Conservation (phyloP, 192 early-diverging fungal species). For the Mortierella claussenii region DNA sequence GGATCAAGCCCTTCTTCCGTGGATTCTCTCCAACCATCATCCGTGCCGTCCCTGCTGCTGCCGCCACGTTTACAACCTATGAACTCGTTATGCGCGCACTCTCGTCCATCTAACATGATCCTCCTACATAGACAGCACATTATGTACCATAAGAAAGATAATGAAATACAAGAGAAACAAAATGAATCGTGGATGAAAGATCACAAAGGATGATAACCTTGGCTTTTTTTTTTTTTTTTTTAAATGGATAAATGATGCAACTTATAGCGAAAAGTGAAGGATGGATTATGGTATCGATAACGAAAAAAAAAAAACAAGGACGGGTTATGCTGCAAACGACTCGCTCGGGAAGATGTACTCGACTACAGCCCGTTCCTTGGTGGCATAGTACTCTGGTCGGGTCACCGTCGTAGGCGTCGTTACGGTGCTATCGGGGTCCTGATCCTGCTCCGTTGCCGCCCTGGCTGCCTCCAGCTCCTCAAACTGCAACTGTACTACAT, state of each 20-base stretch:
- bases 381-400: slow-evolving; percentile 49
- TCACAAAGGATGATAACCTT: neutral
- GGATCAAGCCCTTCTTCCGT: slow-evolving; percentile 69
- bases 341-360: neutral
- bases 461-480: neutral
- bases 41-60: slow-evolving; percentile 79
- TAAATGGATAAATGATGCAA: too few species aligned
- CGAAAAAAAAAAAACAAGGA: neutral
- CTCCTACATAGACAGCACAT: too few species aligned
- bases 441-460: neutral
- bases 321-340: neutral
- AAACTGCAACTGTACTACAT: neutral
- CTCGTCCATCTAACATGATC: slow-evolving; percentile 12
- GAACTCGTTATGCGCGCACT: slow-evolving; percentile 68
- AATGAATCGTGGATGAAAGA: neutral
- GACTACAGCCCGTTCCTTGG: slow-evolving; percentile 12
- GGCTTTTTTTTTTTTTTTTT: too few species aligned
- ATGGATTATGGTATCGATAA: too few species aligned
- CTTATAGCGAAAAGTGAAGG: too few species aligned
- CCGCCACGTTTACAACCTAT: slow-evolving; percentile 80
- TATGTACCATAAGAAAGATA: neutral
- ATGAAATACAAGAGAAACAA: neutral
- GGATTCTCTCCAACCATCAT: slow-evolving; percentile 71
- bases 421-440: neutral
- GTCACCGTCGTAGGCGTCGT: slow-evolving; percentile 2